Conservation (phyloP, 768 basidiomycete genomes). For the Suillus tomentosus region DNA sequence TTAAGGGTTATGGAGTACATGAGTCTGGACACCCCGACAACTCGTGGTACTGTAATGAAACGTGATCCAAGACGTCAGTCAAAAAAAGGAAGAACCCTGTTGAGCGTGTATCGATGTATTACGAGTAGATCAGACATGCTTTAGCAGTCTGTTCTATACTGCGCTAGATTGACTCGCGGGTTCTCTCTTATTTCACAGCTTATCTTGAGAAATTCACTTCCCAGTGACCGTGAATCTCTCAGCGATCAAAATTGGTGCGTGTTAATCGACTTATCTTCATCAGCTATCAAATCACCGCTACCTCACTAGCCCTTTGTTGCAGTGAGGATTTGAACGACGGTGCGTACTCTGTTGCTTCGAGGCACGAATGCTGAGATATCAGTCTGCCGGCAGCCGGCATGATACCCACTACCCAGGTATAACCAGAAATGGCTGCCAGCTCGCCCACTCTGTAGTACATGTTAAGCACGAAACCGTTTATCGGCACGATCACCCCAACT, state of each 20-base stretch:
- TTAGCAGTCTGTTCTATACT: background rate
- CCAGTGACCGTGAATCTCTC: background rate
- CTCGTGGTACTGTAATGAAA: background rate
- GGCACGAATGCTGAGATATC: background rate
- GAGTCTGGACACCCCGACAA: background rate
- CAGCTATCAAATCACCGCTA: too few species aligned
- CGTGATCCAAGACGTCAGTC: background rate
- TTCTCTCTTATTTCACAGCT: background rate
- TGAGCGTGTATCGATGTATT: background rate
- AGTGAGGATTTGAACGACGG: background rate
- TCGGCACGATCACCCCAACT: background rate
- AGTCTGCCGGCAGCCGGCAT: background rate
- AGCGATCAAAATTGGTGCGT: too few species aligned
- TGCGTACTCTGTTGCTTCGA: background rate
- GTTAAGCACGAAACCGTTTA: background rate
- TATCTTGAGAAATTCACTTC: background rate
- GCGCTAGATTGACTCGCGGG: background rate
- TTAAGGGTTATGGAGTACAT: background rate
- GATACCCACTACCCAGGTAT: background rate
- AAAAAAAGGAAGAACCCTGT: background rate
- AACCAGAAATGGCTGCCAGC: background rate
- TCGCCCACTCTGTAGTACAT: background rate
- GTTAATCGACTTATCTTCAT: background rate
- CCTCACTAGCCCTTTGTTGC: background rate
- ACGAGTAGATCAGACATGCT: too few species aligned